Conservation (phyloP, 129 eudicot genomes). For the Flaveria linearis region DNA sequence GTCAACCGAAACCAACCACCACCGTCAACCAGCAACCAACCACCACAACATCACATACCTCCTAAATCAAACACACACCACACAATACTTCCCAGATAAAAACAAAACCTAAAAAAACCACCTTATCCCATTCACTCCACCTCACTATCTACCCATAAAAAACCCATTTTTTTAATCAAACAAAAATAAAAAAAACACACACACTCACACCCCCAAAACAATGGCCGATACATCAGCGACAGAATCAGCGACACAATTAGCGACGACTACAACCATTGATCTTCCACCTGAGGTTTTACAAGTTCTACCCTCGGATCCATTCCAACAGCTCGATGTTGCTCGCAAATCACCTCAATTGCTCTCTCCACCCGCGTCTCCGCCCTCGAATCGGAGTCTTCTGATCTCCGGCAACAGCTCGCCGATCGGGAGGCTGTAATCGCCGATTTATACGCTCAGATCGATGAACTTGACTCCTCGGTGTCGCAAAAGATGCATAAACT, state of each 20-base stretch:
- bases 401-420: conserved; percentile 54
- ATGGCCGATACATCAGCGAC: conserved; percentile 37
- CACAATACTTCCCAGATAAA: conserved; percentile 1
- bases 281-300: conserved; percentile 73
- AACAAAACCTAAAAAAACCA: neutral
- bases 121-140: conserved; percentile 22
- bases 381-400: conserved; percentile 84
- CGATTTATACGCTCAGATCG: conserved; percentile 64
- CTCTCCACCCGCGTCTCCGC: conserved; percentile 79
- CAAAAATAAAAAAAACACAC: neutral
- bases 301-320: conserved; percentile 85
- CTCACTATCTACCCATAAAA: conserved; percentile 13
- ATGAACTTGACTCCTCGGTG: conserved; percentile 67
- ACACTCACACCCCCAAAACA: neutral
- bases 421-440: conserved; percentile 65
- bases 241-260: conserved; percentile 32
- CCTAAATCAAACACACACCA: conserved; percentile 20
- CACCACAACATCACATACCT: neutral
- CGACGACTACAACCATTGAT: conserved; percentile 39
- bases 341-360: conserved; percentile 98
- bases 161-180: neutral
- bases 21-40: neutral
- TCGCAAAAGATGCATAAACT: conserved; percentile 54
- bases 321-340: conserved; percentile 88
- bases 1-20: neutral